A percentile compares a stretch with the other conserved stretches of the same genome.
Conservation (phyloP, 23 red algal species). For the Gracilariopsis chorda region DNA sequence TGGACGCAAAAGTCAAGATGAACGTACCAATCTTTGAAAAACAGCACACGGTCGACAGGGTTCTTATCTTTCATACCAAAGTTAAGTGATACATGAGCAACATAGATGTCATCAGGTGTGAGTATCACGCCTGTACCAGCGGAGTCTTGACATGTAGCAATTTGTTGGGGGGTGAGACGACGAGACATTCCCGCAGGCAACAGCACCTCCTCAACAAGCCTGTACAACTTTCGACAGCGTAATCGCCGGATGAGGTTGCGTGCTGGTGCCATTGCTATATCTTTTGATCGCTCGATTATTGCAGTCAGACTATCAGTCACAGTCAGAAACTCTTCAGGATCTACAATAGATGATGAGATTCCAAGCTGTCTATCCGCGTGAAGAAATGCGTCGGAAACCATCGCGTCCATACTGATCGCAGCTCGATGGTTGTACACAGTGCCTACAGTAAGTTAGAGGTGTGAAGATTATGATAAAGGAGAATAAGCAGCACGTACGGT, state of each 20-base stretch:
- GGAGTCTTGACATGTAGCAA: constrained; percentile 69
- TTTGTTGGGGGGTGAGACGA: constrained; percentile 46
- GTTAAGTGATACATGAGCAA: constrained; percentile 71
- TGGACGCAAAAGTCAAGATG: background rate
- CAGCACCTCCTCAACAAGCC: constrained; percentile 83
- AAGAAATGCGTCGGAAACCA: constrained; percentile 85
- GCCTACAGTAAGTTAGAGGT: background rate
- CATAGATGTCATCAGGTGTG: constrained; percentile 86
- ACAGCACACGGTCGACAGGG: constrained; percentile 87
- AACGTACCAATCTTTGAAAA: constrained; percentile 78
- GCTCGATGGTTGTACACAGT: constrained; percentile 90
- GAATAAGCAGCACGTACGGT: constrained; percentile 53
- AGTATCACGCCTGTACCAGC: constrained; percentile 60
- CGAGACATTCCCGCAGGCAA: constrained; percentile 39
- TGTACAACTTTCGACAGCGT: constrained; percentile 75
- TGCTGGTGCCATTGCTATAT: constrained; percentile 47
- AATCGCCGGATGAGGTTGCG: constrained; percentile 67
- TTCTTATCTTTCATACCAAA: constrained; percentile 88
- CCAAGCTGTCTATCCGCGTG: constrained; percentile 68
- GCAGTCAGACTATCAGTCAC: constrained; percentile 73
- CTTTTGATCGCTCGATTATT: constrained; percentile 75
- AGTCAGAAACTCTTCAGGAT: constrained; percentile 67
- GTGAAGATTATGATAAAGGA: background rate
- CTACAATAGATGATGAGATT: constrained; percentile 66
- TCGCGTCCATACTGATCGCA: constrained; percentile 74